phyloP scores from a whole-genome alignment of 768 basidiomycete genomes.

The Boletus pseudo-olivaceus region DNA sequence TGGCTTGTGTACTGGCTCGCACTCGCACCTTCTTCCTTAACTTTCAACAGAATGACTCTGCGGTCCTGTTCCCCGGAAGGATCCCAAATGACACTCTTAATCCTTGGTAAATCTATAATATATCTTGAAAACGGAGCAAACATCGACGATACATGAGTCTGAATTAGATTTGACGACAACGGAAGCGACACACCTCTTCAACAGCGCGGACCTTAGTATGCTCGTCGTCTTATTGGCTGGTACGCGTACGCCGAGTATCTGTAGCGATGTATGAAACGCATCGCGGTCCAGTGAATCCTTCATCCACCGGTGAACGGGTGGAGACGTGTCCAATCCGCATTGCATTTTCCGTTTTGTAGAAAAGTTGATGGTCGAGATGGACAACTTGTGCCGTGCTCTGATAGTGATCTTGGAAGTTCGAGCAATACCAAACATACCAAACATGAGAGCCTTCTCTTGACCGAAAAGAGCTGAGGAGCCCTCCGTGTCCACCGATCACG shows the following conservation, averaged over 20 bases:
- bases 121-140: conserved; percentile 36
- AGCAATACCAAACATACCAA: conserved; percentile 14
- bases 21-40: conserved; percentile 54
- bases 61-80: conserved; percentile 44
- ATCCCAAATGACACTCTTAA: conserved; percentile 56
- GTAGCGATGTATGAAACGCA: conserved; percentile 62
- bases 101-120: conserved; percentile 66
- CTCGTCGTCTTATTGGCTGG: conserved; percentile 51
- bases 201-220: conserved; percentile 52
- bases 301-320: conserved; percentile 51
- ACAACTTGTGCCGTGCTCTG: conserved; percentile 3
- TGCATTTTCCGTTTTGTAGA: conserved; percentile 14
- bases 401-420: conserved; percentile 5
- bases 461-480: not conserved
- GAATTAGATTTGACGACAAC: not conserved
- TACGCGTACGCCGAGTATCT: conserved; percentile 66
- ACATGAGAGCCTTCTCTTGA: conserved; percentile 10
- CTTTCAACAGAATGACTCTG: conserved; percentile 66
- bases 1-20: not conserved
- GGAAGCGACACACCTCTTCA: conserved; percentile 51
- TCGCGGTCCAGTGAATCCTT: conserved; percentile 53
- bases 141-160: conserved; percentile 10
- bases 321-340: conserved; percentile 34
- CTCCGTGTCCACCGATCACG: not conserved
- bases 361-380: not conserved